Evolutionary conservation across 768 basidiomycete species (phyloP).

Genomic region (Scleroderma bovista): DNA sequence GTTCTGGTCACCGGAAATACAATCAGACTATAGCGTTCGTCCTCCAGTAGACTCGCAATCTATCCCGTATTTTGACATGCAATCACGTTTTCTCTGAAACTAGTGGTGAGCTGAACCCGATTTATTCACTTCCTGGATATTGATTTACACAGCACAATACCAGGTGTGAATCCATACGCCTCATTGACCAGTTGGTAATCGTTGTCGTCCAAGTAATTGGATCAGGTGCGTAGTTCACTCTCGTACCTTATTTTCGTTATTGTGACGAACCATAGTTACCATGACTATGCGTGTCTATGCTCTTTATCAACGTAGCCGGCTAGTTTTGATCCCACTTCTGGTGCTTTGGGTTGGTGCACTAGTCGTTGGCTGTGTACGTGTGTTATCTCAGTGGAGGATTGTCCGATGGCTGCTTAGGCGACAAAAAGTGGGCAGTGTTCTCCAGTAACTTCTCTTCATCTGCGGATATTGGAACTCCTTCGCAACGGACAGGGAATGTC

Average conservation of each 20-base stretch:
- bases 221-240: slow-evolving; percentile 1
- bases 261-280: neutral
- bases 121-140: no score
- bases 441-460: neutral
- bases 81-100: no score
- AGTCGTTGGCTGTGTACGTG: slow-evolving; percentile 6
- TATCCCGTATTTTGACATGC: neutral
- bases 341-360: neutral
- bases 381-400: neutral
- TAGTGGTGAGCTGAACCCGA: no score
- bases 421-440: slow-evolving; percentile 7
- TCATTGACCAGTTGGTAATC: neutral
- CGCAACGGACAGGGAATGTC: neutral
- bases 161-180: no score
- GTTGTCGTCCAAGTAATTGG: slow-evolving; percentile 9
- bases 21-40: neutral
- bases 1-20: slow-evolving; percentile 19
- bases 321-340: slow-evolving; percentile 4
- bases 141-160: no score
- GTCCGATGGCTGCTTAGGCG: neutral
- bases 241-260: neutral
- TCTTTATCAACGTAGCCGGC: slow-evolving; percentile 7
- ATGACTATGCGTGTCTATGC: slow-evolving; percentile 20
- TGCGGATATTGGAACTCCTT: neutral
- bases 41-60: neutral